Conservation (phyloP, 192 early-diverging fungal species). For the Coemansia pectinata region DNA sequence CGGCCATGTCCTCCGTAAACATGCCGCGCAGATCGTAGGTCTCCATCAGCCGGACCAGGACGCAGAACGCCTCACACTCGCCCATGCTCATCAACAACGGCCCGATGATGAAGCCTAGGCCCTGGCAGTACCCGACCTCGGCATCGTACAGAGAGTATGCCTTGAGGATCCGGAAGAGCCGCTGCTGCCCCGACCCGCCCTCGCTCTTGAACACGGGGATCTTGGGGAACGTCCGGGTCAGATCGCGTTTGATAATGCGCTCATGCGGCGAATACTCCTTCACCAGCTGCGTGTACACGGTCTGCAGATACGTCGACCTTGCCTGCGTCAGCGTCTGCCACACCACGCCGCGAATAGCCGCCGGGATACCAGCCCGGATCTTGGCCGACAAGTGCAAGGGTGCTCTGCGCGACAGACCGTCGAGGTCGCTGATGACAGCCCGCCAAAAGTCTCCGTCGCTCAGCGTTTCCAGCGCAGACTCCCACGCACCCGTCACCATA, state of each 20-base stretch:
- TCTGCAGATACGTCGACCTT: slow-evolving; percentile 65
- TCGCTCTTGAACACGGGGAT: slow-evolving; percentile 82
- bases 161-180: slow-evolving; percentile 86
- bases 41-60: slow-evolving; percentile 88
- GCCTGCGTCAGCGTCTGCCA: slow-evolving; percentile 90
- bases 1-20: slow-evolving; percentile 86
- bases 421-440: slow-evolving; percentile 84
- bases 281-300: slow-evolving; percentile 72
- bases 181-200: slow-evolving; percentile 84
- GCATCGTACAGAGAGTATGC: slow-evolving; percentile 90
- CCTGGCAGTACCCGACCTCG: slow-evolving; percentile 98
- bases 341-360: slow-evolving; percentile 84
- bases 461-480: slow-evolving; percentile 17
- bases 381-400: slow-evolving; percentile 71
- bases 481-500: slow-evolving; percentile 37
- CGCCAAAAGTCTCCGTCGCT: slow-evolving; percentile 96
- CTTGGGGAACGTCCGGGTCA: slow-evolving; percentile 88
- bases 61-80: slow-evolving; percentile 95
- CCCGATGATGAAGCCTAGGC: slow-evolving; percentile 88
- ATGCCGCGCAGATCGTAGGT: slow-evolving; percentile 83
- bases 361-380: slow-evolving; percentile 87
- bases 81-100: slow-evolving; percentile 88
- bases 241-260: slow-evolving; percentile 88
- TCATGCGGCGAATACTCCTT: slow-evolving; percentile 66
- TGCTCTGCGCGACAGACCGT: slow-evolving; percentile 71